Percentiles rank a stretch among this genome's conserved stretches.
Conservation (phyloP, 768 basidiomycete genomes). For the Imleria badia region DNA sequence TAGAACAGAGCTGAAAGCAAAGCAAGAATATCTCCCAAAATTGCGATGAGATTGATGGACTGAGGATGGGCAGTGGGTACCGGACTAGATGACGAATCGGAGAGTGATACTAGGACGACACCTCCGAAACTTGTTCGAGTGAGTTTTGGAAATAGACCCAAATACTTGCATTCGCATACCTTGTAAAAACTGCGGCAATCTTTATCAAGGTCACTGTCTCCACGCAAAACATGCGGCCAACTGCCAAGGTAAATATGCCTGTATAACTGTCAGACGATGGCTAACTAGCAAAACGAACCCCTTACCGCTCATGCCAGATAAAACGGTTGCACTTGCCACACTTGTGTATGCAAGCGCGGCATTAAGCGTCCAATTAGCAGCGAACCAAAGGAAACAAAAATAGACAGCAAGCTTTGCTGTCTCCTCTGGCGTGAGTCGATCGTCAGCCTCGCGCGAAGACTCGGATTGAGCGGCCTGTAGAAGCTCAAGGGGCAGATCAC, state of each 20-base stretch:
- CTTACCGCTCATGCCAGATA: conserved; percentile 87
- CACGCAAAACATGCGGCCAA: conserved; percentile 81
- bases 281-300: neutral
- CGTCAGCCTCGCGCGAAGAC: conserved; percentile 13
- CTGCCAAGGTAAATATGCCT: conserved; percentile 92
- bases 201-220: conserved; percentile 76
- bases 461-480: conserved; percentile 10
- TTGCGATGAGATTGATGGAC: conserved; percentile 28
- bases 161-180: conserved; percentile 44
- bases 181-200: conserved; percentile 71
- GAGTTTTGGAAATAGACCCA: neutral
- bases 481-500: neutral
- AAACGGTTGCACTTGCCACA: conserved; percentile 90
- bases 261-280: neutral
- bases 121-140: conserved; percentile 63
- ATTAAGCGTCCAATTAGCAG: conserved; percentile 91
- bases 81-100: conserved; percentile 55
- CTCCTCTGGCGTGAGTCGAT: conserved; percentile 59
- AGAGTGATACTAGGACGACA: conserved; percentile 84
- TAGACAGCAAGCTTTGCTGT: conserved; percentile 75
- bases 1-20: conserved; percentile 87
- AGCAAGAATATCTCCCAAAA: conserved; percentile 78
- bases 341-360: conserved; percentile 82
- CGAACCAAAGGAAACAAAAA: conserved; percentile 92
- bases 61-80: conserved; percentile 11